Percentiles rank a stretch among this genome's conserved stretches.
phyloP scores from a whole-genome alignment of 805 yeast genomes.

The Tetrapisispora arboricola region DNA sequence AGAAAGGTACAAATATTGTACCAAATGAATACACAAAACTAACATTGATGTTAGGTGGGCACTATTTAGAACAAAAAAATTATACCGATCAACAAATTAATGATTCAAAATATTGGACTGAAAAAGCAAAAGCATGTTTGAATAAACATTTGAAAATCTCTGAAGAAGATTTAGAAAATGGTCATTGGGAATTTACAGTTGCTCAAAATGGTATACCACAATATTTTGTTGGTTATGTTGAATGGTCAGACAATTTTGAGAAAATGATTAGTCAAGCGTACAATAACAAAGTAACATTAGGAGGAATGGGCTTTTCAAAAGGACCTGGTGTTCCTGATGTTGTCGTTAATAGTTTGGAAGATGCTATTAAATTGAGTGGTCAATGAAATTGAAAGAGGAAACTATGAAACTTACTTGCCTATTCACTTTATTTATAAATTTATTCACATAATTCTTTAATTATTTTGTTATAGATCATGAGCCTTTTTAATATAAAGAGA shows the following conservation, averaged over 20 bases:
- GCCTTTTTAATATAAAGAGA: too few relatives aligned
- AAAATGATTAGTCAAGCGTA: conserved; percentile 28
- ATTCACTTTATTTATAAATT: too few relatives aligned
- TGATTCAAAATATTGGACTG: conserved; percentile 11
- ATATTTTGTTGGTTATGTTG: conserved; percentile 59
- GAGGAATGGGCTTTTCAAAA: conserved; percentile 72
- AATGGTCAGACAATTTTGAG: conserved; percentile 30
- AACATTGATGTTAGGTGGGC: conserved; percentile 91
- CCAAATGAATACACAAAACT: conserved; percentile 47
- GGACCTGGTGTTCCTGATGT: conserved; percentile 91
- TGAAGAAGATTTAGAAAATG: conserved; percentile 21
- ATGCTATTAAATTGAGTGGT: conserved; percentile 31
- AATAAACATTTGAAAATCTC: conserved; percentile 31
- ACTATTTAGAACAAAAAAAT: conserved; percentile 24
- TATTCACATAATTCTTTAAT: too few relatives aligned
- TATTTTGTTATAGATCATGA: too few relatives aligned
- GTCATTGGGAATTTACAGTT: conserved; percentile 30
- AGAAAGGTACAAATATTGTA: conserved; percentile 6
- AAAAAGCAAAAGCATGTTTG: conserved; percentile 32
- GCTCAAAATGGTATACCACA: conserved; percentile 68
- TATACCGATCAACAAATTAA: not conserved
- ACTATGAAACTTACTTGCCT: not conserved
- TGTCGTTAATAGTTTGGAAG: conserved; percentile 50
- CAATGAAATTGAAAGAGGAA: not conserved
- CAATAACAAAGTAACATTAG: conserved; percentile 40